Conservation (phyloP, 768 basidiomycete species). For the Tubosaeta brunneosetosa region DNA sequence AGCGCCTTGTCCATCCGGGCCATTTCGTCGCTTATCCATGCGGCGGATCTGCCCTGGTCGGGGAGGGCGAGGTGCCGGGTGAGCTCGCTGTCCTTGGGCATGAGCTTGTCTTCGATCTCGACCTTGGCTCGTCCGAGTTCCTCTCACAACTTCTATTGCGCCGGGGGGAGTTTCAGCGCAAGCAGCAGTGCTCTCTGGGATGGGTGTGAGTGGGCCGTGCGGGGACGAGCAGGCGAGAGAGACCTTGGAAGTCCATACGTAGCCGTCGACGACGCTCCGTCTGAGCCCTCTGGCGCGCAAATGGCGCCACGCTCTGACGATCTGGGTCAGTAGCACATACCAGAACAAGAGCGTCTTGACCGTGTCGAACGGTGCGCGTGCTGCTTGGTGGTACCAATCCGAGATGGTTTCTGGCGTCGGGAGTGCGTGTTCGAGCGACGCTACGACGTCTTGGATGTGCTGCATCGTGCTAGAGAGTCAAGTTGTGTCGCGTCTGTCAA, state of each 20-base stretch:
- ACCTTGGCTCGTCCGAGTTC: conserved; percentile 62
- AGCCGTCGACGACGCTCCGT: conserved; percentile 24
- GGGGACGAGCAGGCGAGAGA: no score
- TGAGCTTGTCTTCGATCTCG: conserved; percentile 62
- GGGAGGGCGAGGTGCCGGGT: conserved; percentile 66
- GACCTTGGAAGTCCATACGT: conserved; percentile 27
- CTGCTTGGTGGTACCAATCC: conserved; percentile 13
- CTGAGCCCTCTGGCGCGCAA: conserved; percentile 35
- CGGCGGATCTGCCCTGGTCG: conserved; percentile 53
- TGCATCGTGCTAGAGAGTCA: conserved; percentile 4
- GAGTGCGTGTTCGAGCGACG: conserved; percentile 7
- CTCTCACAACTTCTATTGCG: conserved; percentile 51
- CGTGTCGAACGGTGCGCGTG: conserved; percentile 21
- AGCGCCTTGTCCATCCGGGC: conserved; percentile 67
- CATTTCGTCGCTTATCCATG: conserved; percentile 79
- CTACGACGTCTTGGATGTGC: neutral
- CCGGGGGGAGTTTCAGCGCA: conserved; percentile 56
- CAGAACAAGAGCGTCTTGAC: conserved; percentile 33
- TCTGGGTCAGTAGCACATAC: conserved; percentile 30
- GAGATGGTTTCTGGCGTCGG: conserved; percentile 4
- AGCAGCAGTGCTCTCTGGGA: conserved; percentile 52
- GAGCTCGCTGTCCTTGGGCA: conserved; percentile 60
- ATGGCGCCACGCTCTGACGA: conserved; percentile 29
- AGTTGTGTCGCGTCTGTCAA: neutral
- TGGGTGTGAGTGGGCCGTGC: neutral